Conservation (phyloP, 2,329 filamentous ascomycete genomes). For the Macroventuria anomochaeta region DNA sequence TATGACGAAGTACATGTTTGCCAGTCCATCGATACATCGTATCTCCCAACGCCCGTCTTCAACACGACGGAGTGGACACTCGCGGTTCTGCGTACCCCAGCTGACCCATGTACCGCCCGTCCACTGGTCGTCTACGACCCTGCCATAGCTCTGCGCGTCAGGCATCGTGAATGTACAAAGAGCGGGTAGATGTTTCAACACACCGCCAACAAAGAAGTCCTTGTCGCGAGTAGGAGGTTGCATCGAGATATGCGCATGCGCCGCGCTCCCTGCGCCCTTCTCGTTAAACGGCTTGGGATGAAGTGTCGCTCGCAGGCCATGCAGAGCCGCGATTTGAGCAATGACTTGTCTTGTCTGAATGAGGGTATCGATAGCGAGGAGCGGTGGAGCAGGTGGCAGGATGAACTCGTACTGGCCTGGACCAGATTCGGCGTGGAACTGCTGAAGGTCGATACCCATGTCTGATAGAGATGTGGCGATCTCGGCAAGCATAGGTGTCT, state of each 20-base stretch:
- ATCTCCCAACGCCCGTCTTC: constrained; percentile 76
- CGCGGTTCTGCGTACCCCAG: constrained; percentile 84
- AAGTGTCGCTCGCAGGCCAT: constrained; percentile 72
- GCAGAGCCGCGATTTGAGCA: constrained; percentile 65
- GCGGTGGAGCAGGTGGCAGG: constrained; percentile 66
- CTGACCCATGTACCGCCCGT: constrained; percentile 78
- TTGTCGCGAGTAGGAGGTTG: constrained; percentile 62
- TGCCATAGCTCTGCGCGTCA: constrained; percentile 70
- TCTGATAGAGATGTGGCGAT: constrained; percentile 66
- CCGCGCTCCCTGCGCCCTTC: constrained; percentile 65
- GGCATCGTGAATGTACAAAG: constrained; percentile 74
- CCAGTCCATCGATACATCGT: constrained; percentile 77
- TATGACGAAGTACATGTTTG: constrained; percentile 77
- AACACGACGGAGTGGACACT: constrained; percentile 74
- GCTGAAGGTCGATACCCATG: constrained; percentile 71
- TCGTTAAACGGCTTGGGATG: constrained; percentile 70
- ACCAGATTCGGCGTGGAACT: constrained; percentile 77
- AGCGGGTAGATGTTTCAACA: constrained; percentile 69
- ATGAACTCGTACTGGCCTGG: constrained; percentile 80
- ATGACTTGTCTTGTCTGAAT: constrained; percentile 75
- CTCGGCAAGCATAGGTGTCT: constrained; percentile 67
- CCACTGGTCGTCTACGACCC: constrained; percentile 73
- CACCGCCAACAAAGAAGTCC: constrained; percentile 71
- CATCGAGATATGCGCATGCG: constrained; percentile 74
- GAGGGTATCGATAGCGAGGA: constrained; percentile 74